These are phyloP conservation scores for Colletotrichum sp. DNA, from an alignment of 2,329 filamentous ascomycete species.

Conservation along the genomic window DNA sequence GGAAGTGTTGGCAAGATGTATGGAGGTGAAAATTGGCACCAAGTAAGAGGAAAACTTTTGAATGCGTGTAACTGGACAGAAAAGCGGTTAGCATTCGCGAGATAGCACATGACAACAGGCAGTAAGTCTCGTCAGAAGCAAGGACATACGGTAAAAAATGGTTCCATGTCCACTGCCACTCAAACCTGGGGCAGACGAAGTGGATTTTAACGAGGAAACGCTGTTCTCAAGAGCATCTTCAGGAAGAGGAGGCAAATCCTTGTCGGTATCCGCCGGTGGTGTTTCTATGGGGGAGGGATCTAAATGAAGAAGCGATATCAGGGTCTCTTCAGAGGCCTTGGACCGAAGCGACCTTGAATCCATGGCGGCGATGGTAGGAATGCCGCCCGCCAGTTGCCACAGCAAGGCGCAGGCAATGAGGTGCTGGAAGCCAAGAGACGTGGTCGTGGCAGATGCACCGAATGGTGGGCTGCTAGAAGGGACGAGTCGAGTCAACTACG, in stretches of 20 bases:
- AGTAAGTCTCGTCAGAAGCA: background rate
- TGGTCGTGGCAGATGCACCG: background rate
- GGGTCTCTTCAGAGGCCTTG: conserved; percentile 22
- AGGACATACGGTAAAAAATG: conserved; percentile 74
- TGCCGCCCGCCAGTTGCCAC: background rate
- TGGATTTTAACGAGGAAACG: conserved; percentile 39
- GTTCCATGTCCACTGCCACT: conserved; percentile 69
- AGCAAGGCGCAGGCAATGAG: background rate
- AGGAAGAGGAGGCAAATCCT: conserved; percentile 46
- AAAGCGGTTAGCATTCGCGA: background rate
- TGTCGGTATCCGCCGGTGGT: conserved; percentile 52
- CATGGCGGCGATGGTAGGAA: background rate
- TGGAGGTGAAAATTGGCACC: conserved; percentile 75
- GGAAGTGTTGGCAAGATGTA: conserved; percentile 84
- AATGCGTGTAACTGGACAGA: conserved; percentile 67
- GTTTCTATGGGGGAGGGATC: conserved; percentile 56
- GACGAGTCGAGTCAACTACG: background rate
- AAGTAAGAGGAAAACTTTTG: conserved; percentile 92
- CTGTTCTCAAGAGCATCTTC: conserved; percentile 38
- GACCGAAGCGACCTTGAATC: conserved; percentile 17
- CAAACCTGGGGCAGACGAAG: conserved; percentile 57
- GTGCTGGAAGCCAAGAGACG: background rate
- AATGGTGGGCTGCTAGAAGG: background rate
- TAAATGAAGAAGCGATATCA: conserved; percentile 24
- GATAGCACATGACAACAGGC: background rate